Percentiles rank a stretch among this genome's conserved stretches.
Evolutionary conservation across 2,329 filamentous ascomycete species (phyloP).

Genomic region (Talaromyces marneffei): DNA sequence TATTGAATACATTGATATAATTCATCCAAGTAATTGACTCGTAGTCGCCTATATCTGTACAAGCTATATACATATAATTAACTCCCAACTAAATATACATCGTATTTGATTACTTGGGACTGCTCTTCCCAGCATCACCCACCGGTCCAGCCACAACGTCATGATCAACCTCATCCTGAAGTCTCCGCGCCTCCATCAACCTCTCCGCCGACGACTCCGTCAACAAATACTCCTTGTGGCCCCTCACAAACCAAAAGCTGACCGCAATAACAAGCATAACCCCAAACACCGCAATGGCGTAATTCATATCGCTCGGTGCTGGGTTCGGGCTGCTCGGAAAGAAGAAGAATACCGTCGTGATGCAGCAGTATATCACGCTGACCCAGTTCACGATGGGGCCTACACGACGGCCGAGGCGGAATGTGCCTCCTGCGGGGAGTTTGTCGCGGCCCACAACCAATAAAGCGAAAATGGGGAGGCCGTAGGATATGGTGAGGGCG

Average conservation of each 20-base stretch:
- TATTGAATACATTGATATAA: background rate
- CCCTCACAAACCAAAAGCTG: conserved; percentile 48
- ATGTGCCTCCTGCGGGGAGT: conserved; percentile 40
- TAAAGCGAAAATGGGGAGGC: conserved; percentile 46
- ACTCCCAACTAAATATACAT: background rate
- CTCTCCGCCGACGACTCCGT: conserved; percentile 26
- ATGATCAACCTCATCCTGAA: conserved; percentile 18
- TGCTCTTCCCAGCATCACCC: background rate
- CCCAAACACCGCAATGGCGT: conserved; percentile 53
- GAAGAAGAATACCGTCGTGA: conserved; percentile 53
- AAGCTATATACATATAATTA: background rate
- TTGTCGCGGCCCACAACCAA: conserved; percentile 49
- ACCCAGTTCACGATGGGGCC: conserved; percentile 45
- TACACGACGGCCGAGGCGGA: conserved; percentile 41
- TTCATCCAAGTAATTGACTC: background rate
- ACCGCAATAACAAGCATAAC: conserved; percentile 49
- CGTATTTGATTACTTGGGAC: background rate
- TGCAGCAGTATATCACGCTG: conserved; percentile 47
- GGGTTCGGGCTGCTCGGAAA: conserved; percentile 47
- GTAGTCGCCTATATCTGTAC: background rate
- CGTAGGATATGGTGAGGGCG: conserved; percentile 50
- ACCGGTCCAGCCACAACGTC: background rate
- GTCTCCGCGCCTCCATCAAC: conserved; percentile 25
- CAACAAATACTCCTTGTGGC: conserved; percentile 36
- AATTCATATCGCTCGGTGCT: conserved; percentile 50